Evolutionary conservation across 2,329 filamentous ascomycete genomes (phyloP).

Genomic region (Ceratocystis huliohia): DNA sequence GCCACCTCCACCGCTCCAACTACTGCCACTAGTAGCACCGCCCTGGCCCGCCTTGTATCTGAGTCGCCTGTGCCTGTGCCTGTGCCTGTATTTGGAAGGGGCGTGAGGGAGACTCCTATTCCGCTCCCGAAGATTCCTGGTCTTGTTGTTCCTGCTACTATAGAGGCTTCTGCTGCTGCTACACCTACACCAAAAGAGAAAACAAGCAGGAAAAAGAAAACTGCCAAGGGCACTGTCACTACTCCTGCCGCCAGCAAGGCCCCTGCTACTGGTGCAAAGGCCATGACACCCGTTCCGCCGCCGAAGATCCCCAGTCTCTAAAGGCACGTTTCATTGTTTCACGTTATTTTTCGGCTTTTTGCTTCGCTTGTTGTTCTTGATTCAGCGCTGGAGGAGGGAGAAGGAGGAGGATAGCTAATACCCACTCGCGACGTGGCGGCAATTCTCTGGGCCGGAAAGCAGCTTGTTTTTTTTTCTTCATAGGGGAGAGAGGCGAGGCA

Average conservation of each 20-base stretch:
- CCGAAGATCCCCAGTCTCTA: neutral
- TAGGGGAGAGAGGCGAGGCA: neutral
- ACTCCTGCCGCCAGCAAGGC: neutral
- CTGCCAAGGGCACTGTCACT: neutral
- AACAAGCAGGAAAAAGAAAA: neutral
- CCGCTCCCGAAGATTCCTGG: slow-evolving; percentile 5
- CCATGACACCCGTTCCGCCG: slow-evolving; percentile 6
- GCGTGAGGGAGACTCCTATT: neutral
- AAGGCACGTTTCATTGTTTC: neutral
- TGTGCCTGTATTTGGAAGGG: neutral
- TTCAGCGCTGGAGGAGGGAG: neutral
- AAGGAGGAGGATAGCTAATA: slow-evolving; percentile 2
- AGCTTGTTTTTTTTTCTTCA: neutral
- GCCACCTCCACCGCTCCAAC: neutral
- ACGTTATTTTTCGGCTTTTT: neutral
- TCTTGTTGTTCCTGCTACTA: neutral
- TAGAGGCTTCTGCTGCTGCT: neutral
- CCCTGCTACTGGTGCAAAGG: neutral
- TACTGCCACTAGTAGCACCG: neutral
- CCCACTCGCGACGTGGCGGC: neutral
- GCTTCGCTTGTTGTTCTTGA: neutral
- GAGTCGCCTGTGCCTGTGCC: slow-evolving; percentile 4
- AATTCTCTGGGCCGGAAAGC: neutral
- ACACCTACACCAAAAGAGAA: neutral
- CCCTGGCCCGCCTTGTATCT: neutral